Evolutionary conservation across 1,284 basidiomycete genomes (phyloP).

Genomic region (Boletellus sp.): DNA sequence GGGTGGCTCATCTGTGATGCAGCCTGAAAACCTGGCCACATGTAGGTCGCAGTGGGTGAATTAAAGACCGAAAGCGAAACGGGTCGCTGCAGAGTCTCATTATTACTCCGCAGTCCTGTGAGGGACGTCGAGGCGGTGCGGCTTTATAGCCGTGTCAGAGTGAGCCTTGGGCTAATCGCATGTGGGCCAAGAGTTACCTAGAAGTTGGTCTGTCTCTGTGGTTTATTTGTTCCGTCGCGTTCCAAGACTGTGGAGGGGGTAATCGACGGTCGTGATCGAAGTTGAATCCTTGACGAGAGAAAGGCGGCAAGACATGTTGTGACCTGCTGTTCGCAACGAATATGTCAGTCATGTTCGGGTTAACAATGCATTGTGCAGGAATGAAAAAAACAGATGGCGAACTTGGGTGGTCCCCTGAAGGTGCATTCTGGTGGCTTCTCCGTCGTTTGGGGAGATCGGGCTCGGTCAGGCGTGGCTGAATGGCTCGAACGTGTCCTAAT

Average conservation of each 20-base stretch:
- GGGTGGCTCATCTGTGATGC: conserved; percentile 37
- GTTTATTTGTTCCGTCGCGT: conserved; percentile 18
- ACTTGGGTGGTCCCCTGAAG: conserved; percentile 27
- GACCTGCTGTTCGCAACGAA: conserved; percentile 30
- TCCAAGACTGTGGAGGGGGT: conserved; percentile 33
- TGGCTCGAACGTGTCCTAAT: conserved; percentile 19
- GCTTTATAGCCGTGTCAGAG: conserved; percentile 18
- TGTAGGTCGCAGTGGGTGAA: conserved; percentile 39
- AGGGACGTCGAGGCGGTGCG: conserved; percentile 21
- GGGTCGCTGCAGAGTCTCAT: conserved; percentile 31
- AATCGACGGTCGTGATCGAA: conserved; percentile 36
- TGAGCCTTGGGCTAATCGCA: conserved; percentile 16
- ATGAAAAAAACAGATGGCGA: conserved; percentile 14
- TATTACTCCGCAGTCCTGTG: conserved; percentile 21
- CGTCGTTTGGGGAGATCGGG: conserved; percentile 19
- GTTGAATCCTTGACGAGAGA: conserved; percentile 32
- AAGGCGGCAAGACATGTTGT: conserved; percentile 34
- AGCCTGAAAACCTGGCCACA: conserved; percentile 38
- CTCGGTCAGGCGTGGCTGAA: conserved; percentile 16
- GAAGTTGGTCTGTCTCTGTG: conserved; percentile 25
- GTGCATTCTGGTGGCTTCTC: conserved; percentile 24
- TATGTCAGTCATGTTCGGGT: conserved; percentile 25
- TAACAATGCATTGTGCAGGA: conserved; percentile 17
- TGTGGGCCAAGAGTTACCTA: conserved; percentile 21
- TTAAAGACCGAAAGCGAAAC: conserved; percentile 37